Evolutionary conservation across 495 filamentous ascomycete genomes (phyloP).

Genomic region (Aspergillus ellipticus): DNA sequence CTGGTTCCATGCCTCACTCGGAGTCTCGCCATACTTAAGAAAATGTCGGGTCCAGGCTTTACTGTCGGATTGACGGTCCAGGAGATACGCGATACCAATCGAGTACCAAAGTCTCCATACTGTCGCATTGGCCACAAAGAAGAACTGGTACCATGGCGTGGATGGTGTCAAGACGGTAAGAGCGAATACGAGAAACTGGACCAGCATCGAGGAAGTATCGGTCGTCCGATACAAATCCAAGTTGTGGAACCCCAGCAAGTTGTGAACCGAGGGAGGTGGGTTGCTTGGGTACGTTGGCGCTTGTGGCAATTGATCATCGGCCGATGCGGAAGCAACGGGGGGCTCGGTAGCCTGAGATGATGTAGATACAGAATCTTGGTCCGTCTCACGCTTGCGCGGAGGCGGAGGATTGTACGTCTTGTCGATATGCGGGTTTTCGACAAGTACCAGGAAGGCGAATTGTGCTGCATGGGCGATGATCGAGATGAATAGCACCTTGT

Average conservation of each 20-base stretch:
- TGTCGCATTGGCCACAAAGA: slow-evolving; percentile 79
- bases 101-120: slow-evolving; percentile 91
- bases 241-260: slow-evolving; percentile 75
- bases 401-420: slow-evolving; percentile 94
- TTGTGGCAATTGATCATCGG: slow-evolving; percentile 37
- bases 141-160: slow-evolving; percentile 63
- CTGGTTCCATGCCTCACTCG: slow-evolving; percentile 90
- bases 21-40: slow-evolving; percentile 88
- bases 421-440: slow-evolving; percentile 98
- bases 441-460: slow-evolving; percentile 81
- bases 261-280: slow-evolving; percentile 67
- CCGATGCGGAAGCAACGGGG: slow-evolving; percentile 34
- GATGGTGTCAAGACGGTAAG: slow-evolving; percentile 74
- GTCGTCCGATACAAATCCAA: slow-evolving; percentile 82
- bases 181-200: slow-evolving; percentile 67
- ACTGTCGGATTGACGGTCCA: slow-evolving; percentile 79
- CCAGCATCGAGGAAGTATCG: slow-evolving; percentile 73
- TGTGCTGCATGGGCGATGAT: slow-evolving; percentile 92
- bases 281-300: slow-evolving; percentile 38
- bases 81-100: slow-evolving; percentile 78
- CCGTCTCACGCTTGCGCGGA: slow-evolving; percentile 56
- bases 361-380: slow-evolving; percentile 34
- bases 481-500: slow-evolving; percentile 93
- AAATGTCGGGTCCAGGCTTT: slow-evolving; percentile 97
- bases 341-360: slow-evolving; percentile 31